Percentiles rank a stretch among this genome's conserved stretches.
phyloP scores from a whole-genome alignment of 169 alveolate species.

The Cryptosporidium muris region DNA sequence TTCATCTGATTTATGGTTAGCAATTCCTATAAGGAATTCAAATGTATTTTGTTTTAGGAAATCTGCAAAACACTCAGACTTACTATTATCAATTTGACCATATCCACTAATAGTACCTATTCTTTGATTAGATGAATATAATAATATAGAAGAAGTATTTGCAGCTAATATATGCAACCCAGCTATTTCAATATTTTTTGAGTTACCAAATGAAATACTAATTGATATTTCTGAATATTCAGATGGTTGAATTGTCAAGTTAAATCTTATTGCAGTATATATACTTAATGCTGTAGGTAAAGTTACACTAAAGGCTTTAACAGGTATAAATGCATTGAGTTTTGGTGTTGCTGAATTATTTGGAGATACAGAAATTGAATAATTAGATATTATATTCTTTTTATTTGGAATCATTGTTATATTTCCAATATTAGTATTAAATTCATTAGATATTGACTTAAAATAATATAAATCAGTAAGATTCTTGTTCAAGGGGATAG shows the following conservation, averaged over 20 bases:
- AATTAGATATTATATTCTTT: background rate
- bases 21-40: slow-evolving; percentile 39
- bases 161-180: slow-evolving; percentile 33
- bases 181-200: slow-evolving; percentile 12
- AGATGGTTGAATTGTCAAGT: slow-evolving; percentile 3
- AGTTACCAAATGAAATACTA: slow-evolving; percentile 18
- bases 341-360: background rate
- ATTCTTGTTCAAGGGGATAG: slow-evolving; percentile 5
- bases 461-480: slow-evolving; percentile 32
- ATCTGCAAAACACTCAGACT: background rate
- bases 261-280: slow-evolving; percentile 35
- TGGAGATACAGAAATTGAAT: background rate
- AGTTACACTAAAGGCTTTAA: slow-evolving; percentile 6
- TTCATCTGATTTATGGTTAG: slow-evolving; percentile 8
- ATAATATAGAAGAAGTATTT: slow-evolving; percentile 26
- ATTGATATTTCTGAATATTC: slow-evolving; percentile 8
- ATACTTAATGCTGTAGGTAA: slow-evolving; percentile 21
- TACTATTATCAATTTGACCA: slow-evolving; percentile 7
- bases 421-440: slow-evolving; percentile 30
- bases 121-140: slow-evolving; percentile 39
- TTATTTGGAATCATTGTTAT: slow-evolving; percentile 44
- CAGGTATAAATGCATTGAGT: slow-evolving; percentile 15
- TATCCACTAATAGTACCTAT: slow-evolving; percentile 30
- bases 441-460: slow-evolving; percentile 27
- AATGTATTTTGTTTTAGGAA: slow-evolving; percentile 2